These are phyloP conservation scores for Nicotiana noctiflora DNA, from an alignment of 257 asterid species.

Conservation along the genomic window DNA sequence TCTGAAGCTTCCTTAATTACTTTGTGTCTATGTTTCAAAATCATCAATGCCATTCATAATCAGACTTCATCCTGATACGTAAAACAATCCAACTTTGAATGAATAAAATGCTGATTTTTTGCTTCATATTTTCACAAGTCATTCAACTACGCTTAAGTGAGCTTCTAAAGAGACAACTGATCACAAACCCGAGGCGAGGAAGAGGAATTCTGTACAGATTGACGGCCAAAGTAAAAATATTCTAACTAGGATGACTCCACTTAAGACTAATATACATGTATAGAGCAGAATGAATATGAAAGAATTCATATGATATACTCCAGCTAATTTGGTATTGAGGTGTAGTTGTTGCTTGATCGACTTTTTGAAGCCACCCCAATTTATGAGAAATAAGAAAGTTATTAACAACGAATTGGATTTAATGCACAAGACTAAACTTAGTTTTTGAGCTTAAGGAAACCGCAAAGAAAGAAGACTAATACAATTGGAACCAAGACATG, in stretches of 20 bases:
- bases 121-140: not conserved
- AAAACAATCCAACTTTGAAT: not conserved
- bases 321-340: not conserved
- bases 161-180: not conserved
- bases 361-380: not conserved
- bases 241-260: not conserved
- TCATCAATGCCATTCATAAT: not conserved
- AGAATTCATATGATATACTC: not conserved
- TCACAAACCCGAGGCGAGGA: not conserved
- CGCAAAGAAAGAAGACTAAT: not conserved
- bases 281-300: not conserved
- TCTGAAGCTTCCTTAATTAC: not conserved
- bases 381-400: not conserved
- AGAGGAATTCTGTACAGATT: not conserved
- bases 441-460: not conserved
- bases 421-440: not conserved
- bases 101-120: not conserved
- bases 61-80: not conserved
- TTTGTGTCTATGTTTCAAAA: not conserved
- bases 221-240: not conserved
- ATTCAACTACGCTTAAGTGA: not conserved
- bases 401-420: not conserved
- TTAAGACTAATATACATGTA: not conserved
- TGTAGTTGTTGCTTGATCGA: not conserved
- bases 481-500: not conserved